A percentile compares a stretch with the other conserved stretches of the same genome.
These are phyloP conservation scores for Verticillium dahliae DNA, from an alignment of 2,329 filamentous ascomycete species.

Conservation along the genomic window DNA sequence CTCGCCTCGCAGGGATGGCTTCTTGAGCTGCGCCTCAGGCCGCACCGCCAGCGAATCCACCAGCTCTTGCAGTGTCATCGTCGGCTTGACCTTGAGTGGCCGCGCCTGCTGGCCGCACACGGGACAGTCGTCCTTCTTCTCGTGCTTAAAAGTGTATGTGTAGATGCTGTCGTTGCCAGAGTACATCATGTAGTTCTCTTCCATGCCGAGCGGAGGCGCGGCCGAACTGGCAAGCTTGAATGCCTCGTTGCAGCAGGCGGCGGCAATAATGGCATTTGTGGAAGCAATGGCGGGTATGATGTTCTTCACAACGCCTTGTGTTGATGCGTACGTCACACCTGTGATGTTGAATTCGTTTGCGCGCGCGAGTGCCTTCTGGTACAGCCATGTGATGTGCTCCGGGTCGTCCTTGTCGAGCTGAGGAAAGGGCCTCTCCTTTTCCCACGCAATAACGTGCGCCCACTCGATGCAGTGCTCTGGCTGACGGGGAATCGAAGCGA, in stretches of 20 bases:
- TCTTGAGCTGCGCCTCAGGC: constrained; percentile 89
- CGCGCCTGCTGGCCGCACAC: constrained; percentile 84
- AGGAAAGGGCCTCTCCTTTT: constrained; percentile 75
- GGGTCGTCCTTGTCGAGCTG: constrained; percentile 92
- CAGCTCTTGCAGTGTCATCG: constrained; percentile 72
- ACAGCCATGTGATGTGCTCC: constrained; percentile 96
- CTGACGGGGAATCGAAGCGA: constrained; percentile 92
- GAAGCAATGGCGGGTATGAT: constrained; percentile 98
- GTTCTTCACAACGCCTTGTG: constrained; percentile 97
- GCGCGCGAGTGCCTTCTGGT: constrained; percentile 72
- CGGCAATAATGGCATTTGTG: constrained; percentile 94
- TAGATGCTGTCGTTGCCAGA: constrained; percentile 93
- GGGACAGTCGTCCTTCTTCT: constrained; percentile 90
- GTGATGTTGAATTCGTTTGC: constrained; percentile 84
- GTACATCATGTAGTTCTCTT: constrained; percentile 98
- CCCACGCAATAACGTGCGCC: constrained; percentile 98
- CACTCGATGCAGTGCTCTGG: constrained; percentile 98
- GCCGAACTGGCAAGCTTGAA: constrained; percentile 84
- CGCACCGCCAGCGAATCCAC: constrained; percentile 76
- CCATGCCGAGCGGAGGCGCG: constrained; percentile 71
- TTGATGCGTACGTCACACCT: constrained; percentile 91
- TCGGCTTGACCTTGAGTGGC: constrained; percentile 63
- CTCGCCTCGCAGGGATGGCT: constrained; percentile 74
- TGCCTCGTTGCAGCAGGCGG: constrained; percentile 92
- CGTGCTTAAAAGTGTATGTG: constrained; percentile 93